These are phyloP conservation scores for Pythium vanterpoolii DNA, from an alignment of 352 stramenopile genomes.

Conservation along the genomic window DNA sequence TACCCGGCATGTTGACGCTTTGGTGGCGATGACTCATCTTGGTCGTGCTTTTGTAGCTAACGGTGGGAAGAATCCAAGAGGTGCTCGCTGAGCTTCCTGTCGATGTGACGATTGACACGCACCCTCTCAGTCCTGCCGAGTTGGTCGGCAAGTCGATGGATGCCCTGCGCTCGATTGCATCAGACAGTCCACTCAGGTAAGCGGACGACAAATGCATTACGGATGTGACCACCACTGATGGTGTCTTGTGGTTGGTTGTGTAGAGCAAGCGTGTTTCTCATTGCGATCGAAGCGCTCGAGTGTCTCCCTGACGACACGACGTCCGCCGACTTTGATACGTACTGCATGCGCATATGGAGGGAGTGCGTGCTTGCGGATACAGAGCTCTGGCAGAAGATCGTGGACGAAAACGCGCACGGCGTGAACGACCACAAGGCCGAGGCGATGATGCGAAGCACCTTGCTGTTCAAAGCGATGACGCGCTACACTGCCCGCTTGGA, in stretches of 20 bases:
- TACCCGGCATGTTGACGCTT: background rate
- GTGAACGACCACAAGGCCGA: conserved; percentile 68
- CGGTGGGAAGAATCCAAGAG: conserved; percentile 54
- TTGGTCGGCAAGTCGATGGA: conserved; percentile 51
- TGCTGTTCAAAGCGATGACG: conserved; percentile 62
- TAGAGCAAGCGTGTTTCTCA: conserved; percentile 67
- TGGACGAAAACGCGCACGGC: conserved; percentile 44
- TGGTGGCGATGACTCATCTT: background rate
- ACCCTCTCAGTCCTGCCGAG: conserved; percentile 41
- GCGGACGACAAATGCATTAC: background rate
- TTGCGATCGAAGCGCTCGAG: conserved; percentile 67
- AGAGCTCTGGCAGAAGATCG: conserved; percentile 52
- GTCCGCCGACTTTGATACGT: conserved; percentile 40
- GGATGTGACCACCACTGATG: background rate
- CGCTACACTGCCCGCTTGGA: conserved; percentile 38
- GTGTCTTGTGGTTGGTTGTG: background rate
- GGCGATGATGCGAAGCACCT: conserved; percentile 59
- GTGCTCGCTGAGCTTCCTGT: conserved; percentile 57
- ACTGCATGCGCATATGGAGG: conserved; percentile 49
- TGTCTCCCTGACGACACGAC: conserved; percentile 34
- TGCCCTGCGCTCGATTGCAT: conserved; percentile 33
- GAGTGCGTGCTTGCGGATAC: conserved; percentile 51
- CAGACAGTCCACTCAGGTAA: conserved; percentile 58
- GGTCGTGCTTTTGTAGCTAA: conserved; percentile 35
- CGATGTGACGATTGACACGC: conserved; percentile 29